A percentile compares a stretch with the other conserved stretches of the same genome.
Evolutionary conservation across 2,329 filamentous ascomycete species (phyloP).

Genomic region (Nothomitra cinnamomea): DNA sequence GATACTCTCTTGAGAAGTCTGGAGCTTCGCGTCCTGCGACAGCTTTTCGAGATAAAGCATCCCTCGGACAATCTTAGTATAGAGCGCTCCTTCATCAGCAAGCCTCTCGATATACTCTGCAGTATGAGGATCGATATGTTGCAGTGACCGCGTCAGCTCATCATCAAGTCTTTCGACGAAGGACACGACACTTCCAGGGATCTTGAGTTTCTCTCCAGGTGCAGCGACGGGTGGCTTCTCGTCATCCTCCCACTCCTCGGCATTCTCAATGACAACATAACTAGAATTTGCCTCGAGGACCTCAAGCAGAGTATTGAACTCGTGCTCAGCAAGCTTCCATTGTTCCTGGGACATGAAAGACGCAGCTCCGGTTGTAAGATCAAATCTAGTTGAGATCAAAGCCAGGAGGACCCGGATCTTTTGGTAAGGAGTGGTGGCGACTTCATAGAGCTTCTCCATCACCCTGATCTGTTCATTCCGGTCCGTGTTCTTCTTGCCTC

Average conservation of each 20-base stretch:
- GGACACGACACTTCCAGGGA: slow-evolving; percentile 86
- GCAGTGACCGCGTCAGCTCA: slow-evolving; percentile 90
- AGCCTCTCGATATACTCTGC: slow-evolving; percentile 96
- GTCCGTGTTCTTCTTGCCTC: slow-evolving; percentile 98
- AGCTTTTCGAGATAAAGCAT: slow-evolving; percentile 78
- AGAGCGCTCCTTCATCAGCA: slow-evolving; percentile 75
- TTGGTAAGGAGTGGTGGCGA: slow-evolving; percentile 83
- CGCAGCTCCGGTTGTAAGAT: slow-evolving; percentile 63
- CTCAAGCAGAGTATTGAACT: slow-evolving; percentile 60
- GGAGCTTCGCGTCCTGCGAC: slow-evolving; percentile 49
- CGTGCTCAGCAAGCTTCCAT: slow-evolving; percentile 88
- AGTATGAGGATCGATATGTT: slow-evolving; percentile 95
- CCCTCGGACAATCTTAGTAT: slow-evolving; percentile 80
- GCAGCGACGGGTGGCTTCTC: slow-evolving; percentile 72
- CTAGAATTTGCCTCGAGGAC: slow-evolving; percentile 65
- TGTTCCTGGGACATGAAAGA: slow-evolving; percentile 87
- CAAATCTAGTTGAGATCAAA: slow-evolving; percentile 84
- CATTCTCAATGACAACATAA: slow-evolving; percentile 75
- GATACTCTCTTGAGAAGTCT: slow-evolving; percentile 66
- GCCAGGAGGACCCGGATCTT: slow-evolving; percentile 82
- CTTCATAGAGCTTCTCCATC: slow-evolving; percentile 90
- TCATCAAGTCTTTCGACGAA: slow-evolving; percentile 92
- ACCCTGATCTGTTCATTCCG: slow-evolving; percentile 84
- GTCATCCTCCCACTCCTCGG: slow-evolving; percentile 98
- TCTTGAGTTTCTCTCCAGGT: slow-evolving; percentile 64